Evolutionary conservation across 176 grass and related monocot species (phyloP).

Genomic region (Rhipidocladum racemiflorum): DNA sequence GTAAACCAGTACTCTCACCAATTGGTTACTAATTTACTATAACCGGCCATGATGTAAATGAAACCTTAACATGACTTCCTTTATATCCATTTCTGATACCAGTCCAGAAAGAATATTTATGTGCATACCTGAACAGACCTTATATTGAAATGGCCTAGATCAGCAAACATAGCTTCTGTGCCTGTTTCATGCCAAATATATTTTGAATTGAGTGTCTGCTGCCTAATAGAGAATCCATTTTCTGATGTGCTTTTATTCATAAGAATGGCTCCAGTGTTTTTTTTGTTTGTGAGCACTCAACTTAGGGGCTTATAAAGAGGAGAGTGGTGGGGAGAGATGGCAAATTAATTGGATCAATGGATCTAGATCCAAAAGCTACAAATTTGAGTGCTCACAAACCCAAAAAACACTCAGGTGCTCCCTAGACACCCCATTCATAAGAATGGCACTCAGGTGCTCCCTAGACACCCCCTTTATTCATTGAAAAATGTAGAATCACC

Average conservation of each 20-base stretch:
- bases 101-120: background rate
- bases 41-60: background rate
- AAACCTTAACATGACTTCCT: background rate
- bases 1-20: background rate
- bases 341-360: too few relatives aligned
- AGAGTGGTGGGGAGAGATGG: too few relatives aligned
- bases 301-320: too few relatives aligned
- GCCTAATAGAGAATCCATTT: background rate
- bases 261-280: too few relatives aligned
- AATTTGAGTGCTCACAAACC: too few relatives aligned
- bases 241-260: background rate
- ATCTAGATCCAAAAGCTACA: too few relatives aligned
- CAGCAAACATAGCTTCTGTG: slow-evolving; percentile 59
- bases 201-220: background rate
- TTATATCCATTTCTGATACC: background rate
- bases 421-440: too few relatives aligned
- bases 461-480: too few relatives aligned
- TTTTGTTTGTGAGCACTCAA: too few relatives aligned
- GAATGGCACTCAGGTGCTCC: too few relatives aligned
- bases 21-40: background rate
- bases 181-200: slow-evolving; percentile 24
- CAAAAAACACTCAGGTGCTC: too few relatives aligned
- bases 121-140: slow-evolving; percentile 33
- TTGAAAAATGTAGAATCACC: slow-evolving; percentile 23
- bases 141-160: slow-evolving; percentile 53